phyloP scores from a whole-genome alignment of 2,329 filamentous ascomycete genomes.

The Fusarium sp. region DNA sequence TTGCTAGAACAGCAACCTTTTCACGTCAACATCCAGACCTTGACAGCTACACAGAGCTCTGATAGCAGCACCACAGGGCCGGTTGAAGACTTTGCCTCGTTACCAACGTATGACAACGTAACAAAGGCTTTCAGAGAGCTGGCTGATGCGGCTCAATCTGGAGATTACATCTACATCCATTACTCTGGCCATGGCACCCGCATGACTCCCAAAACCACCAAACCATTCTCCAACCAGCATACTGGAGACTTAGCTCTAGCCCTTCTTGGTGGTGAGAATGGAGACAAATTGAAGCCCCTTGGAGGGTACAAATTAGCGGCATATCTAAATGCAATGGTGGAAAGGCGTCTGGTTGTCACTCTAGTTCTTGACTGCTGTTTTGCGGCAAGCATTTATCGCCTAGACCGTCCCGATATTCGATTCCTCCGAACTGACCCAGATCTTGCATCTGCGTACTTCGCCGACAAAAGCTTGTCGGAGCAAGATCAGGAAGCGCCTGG shows the following conservation, averaged over 20 bases:
- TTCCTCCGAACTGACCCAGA: neutral
- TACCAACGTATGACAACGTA: neutral
- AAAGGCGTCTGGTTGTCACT: constrained; percentile 7
- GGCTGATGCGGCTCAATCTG: neutral
- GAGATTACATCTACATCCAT: constrained; percentile 5
- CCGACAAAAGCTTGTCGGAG: neutral
- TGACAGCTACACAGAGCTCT: neutral
- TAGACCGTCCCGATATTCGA: neutral
- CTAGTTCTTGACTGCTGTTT: constrained; percentile 33
- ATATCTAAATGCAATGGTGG: constrained; percentile 6
- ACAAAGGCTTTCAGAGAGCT: neutral
- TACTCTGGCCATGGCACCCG: constrained; percentile 10
- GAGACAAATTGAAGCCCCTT: neutral
- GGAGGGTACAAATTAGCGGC: neutral
- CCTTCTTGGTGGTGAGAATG: neutral
- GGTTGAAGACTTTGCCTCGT: neutral
- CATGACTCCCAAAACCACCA: neutral
- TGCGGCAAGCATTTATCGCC: constrained; percentile 12
- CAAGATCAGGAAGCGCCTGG: rapidly evolving
- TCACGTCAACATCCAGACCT: neutral
- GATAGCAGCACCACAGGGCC: neutral
- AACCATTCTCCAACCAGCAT: neutral
- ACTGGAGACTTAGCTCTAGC: constrained; percentile 15
- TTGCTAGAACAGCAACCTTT: neutral
- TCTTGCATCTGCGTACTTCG: neutral